Evolutionary conservation across 441 rosid species (phyloP).

Genomic region (Pelargonium myrrhifolium): DNA sequence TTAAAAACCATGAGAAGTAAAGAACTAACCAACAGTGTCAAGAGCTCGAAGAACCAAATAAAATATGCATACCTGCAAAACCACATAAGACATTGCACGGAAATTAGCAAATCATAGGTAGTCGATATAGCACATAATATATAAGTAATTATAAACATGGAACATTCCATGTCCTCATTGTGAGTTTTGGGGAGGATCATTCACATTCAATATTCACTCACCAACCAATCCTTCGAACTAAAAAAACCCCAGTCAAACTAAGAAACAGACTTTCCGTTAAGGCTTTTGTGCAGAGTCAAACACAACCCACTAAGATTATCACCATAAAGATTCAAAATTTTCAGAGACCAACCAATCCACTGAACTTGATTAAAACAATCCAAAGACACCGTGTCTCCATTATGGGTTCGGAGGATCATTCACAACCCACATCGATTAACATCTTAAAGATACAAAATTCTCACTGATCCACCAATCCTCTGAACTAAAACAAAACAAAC

Average conservation of each 20-base stretch:
- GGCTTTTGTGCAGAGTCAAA: neutral
- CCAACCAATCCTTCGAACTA: neutral
- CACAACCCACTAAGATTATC: neutral
- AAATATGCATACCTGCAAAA: slow-evolving; percentile 79
- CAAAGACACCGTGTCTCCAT: neutral
- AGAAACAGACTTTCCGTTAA: neutral
- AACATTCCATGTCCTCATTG: neutral
- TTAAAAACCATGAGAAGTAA: slow-evolving; percentile 21
- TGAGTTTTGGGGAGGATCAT: neutral
- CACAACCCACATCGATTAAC: neutral
- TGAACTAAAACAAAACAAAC: too few species aligned
- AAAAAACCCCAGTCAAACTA: neutral
- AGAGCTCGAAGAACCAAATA: slow-evolving; percentile 97
- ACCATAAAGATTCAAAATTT: too few species aligned
- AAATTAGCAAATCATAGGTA: slow-evolving; percentile 5
- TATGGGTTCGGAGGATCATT: neutral
- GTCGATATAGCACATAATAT: neutral
- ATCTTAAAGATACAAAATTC: neutral
- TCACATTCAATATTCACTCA: neutral
- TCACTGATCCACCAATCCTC: neutral
- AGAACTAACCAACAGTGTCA: slow-evolving; percentile 83
- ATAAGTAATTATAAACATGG: neutral
- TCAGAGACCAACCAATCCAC: neutral
- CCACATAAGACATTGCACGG: slow-evolving; percentile 4
- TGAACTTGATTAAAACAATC: neutral